Percentiles rank a stretch among this genome's conserved stretches.
phyloP scores from a whole-genome alignment of 2,329 filamentous ascomycete genomes.

The Pezicula radicicola region DNA sequence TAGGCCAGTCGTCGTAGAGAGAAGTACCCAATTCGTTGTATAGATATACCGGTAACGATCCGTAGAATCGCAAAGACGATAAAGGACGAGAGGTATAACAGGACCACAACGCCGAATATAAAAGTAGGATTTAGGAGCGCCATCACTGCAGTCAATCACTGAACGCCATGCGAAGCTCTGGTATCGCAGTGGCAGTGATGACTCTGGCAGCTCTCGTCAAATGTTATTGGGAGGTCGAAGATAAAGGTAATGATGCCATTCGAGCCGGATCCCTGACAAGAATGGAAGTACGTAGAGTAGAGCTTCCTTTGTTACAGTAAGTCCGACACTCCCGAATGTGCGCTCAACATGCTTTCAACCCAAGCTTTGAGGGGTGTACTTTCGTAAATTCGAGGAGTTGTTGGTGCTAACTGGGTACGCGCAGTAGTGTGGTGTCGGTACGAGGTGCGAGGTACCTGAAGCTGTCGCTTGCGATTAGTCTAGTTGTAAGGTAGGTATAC shows the following conservation, averaged over 20 bases:
- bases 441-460: background rate
- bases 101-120: constrained; percentile 77
- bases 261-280: background rate
- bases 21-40: constrained; percentile 91
- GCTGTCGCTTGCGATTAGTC: too few species aligned
- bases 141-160: constrained; percentile 39
- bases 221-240: background rate
- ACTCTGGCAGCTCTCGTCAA: background rate
- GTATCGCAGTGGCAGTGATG: background rate
- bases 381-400: background rate
- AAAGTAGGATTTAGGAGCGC: constrained; percentile 74
- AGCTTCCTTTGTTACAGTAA: background rate
- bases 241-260: background rate
- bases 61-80: constrained; percentile 90
- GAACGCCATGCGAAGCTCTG: constrained; percentile 16
- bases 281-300: background rate
- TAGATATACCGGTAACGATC: constrained; percentile 89
- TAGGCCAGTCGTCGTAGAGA: constrained; percentile 90
- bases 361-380: too few species aligned
- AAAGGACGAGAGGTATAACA: constrained; percentile 88
- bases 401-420: background rate
- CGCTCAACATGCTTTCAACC: too few species aligned
- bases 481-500: too few species aligned
- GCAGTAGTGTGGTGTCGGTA: background rate
- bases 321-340: background rate